Evolutionary conservation across 2,329 filamentous ascomycete genomes (phyloP).

Genomic region (Saccharata proteae): DNA sequence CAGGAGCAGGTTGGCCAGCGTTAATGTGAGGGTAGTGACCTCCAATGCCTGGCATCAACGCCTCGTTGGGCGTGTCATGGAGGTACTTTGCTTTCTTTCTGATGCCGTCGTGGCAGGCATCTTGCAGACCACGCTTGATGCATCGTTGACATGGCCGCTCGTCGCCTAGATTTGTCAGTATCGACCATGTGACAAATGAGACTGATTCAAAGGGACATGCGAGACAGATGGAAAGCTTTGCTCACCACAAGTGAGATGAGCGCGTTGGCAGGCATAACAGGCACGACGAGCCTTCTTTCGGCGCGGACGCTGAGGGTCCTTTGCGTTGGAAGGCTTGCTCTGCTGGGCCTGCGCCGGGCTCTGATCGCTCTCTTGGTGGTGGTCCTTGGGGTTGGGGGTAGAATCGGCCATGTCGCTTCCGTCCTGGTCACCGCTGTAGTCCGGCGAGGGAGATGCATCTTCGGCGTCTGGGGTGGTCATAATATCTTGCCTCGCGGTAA

Average conservation of each 20-base stretch:
- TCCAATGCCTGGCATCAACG: constrained; percentile 72
- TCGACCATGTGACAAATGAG: constrained; percentile 11
- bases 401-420: constrained; percentile 33
- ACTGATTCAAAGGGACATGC: not conserved
- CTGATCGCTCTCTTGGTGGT: constrained; percentile 25
- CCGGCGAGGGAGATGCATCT: constrained; percentile 36
- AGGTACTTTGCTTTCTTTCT: constrained; percentile 99
- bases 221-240: constrained; percentile 17
- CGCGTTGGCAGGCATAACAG: constrained; percentile 92
- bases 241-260: constrained; percentile 97
- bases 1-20: constrained; percentile 15
- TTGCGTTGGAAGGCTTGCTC: constrained; percentile 45
- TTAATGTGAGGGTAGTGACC: constrained; percentile 46
- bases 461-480: constrained; percentile 36
- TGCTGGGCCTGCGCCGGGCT: constrained; percentile 14
- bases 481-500: constrained; percentile 25
- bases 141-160: constrained; percentile 89
- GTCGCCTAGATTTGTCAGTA: constrained; percentile 52
- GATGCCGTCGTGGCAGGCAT: constrained; percentile 88
- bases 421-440: constrained; percentile 31
- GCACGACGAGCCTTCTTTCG: constrained; percentile 93
- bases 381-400: no score
- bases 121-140: constrained; percentile 83
- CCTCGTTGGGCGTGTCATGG: constrained; percentile 85
- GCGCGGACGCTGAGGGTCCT: constrained; percentile 78